Evolutionary conservation across 2,329 filamentous ascomycete genomes (phyloP).

Genomic region (Blumeria hordei): DNA sequence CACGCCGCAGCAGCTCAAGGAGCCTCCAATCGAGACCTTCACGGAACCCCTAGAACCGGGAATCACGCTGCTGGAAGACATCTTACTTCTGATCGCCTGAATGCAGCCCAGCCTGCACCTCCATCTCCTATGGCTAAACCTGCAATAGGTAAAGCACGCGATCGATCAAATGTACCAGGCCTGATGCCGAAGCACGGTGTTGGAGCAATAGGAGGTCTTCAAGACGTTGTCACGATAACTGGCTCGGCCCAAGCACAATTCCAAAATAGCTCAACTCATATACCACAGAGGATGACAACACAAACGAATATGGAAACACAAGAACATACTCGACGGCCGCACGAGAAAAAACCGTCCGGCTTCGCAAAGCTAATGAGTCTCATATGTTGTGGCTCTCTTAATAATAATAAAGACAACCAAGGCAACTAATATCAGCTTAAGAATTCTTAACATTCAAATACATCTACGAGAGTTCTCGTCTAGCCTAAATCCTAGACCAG

Average conservation of each 20-base stretch:
- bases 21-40: slow-evolving; percentile 63
- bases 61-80: slow-evolving; percentile 25
- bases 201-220: slow-evolving; percentile 41
- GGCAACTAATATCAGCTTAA: no score
- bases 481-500: no score
- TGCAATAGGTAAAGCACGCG: slow-evolving; percentile 43
- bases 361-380: slow-evolving; percentile 85
- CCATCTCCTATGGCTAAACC: slow-evolving; percentile 54
- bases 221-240: slow-evolving; percentile 61
- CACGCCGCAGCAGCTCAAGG: slow-evolving; percentile 57
- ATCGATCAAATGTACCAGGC: slow-evolving; percentile 55
- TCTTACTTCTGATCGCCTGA: slow-evolving; percentile 72
- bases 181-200: slow-evolving; percentile 54
- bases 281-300: slow-evolving; percentile 38
- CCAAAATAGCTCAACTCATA: slow-evolving; percentile 81
- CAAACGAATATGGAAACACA: slow-evolving; percentile 35
- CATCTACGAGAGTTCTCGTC: no score
- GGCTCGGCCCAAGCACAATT: slow-evolving; percentile 90
- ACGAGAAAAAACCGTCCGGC: slow-evolving; percentile 53
- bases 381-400: slow-evolving; percentile 56
- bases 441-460: no score
- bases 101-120: slow-evolving; percentile 75
- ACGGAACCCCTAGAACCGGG: slow-evolving; percentile 45
- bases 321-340: slow-evolving; percentile 27
- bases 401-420: no score